Evolutionary conservation across 768 basidiomycete species (phyloP), one percentile per base, ranked within the genome.

Genomic region (Mycena galopus): DNA sequence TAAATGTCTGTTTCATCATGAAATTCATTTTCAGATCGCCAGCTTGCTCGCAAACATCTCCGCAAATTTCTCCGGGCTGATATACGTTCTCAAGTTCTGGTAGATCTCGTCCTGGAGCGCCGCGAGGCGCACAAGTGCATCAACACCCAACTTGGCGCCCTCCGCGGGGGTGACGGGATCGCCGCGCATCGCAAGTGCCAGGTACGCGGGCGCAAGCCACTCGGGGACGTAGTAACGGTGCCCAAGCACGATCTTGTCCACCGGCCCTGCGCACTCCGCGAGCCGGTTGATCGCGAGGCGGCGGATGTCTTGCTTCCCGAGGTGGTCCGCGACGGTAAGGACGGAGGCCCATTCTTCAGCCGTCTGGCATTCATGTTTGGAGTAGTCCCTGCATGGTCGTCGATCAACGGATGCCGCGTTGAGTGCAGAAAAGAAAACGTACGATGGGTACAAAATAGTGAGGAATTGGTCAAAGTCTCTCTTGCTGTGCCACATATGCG

Each of bases 191-290:
- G 81, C 82, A 25, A 86, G 75, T 59, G 82, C 81, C 4, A 76
- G 77, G 74, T 83, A 84, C 21, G 83, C 82, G n/a, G 81, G 80
- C 30, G 79, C 73, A 5, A 82, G 73, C 85, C 85, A 87, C 32
- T 79, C 69, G 9, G 65, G 55, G n/a, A 85, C 33, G 42, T 75
- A 62, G 67, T 81, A 80, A 12, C 68, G 70, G 39, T 78, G 75
- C 14, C 80, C 84, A 21, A 86, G 72, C 29, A 75, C 72, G 25
- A 86, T 78, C 51, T 78, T 82, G 57, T 85, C 81, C 25, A 81
- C 79, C 0, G 82, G 71, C 3, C 81, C 76, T 0, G 79, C 74
- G 33, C 77, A 65, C 3, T 60, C 61, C 4, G 73, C 56, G 42
- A 85, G 79, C n/a, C 80, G 74, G n/a, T 77, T 74, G 37, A 84